Evolutionary conservation across 1,284 basidiomycete genomes (phyloP), one percentile per base, ranked within the genome.

Genomic region (Thelephora terrestris): DNA sequence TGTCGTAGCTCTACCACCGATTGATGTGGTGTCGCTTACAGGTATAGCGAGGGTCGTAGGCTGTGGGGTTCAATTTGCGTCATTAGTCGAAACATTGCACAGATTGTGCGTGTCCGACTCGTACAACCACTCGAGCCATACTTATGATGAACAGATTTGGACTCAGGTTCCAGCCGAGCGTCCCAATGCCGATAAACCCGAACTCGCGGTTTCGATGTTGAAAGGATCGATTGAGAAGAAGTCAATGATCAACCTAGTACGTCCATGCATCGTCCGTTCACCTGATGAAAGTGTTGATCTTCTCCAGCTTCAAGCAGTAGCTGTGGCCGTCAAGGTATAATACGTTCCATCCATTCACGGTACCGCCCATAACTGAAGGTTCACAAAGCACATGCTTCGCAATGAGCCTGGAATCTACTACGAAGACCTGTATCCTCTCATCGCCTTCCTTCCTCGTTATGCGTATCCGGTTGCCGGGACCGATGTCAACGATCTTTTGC

Each of bases 201-300:
- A 58, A 24, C 53, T 59, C 48, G 64, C 64, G 27, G 61, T 66
- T 52, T 71, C 71, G 2, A 58, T 57, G 9, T 64, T 78, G 24
- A 67, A 76, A 56, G 71, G 71, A 20, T 62, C 77, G 2, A 75
- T 85, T 32, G 84, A 88, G 66, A 85, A 85, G 66, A 81, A 80
- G 62, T 78, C 78, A 7, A 79, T 85, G 71, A 73, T 86, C 50
- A 81, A 84, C 60, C 64, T 88, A 50, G 77, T 76, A 51, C 43
- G 67, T 54, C 16, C 14, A 32, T 10, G 14, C 36, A 20, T 25
- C 9, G 4, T 14, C 29, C 12, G 12, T 5, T 27, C 5, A 6
- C 12, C 14, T 10, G 7, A 32, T 32, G 29, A 3, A 10, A 9
- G 29, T 32, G 12, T 32, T 32, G 12, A 32, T 12, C 9, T 9